phyloP scores from a whole-genome alignment of 768 basidiomycete species.

The Russula sp. region DNA sequence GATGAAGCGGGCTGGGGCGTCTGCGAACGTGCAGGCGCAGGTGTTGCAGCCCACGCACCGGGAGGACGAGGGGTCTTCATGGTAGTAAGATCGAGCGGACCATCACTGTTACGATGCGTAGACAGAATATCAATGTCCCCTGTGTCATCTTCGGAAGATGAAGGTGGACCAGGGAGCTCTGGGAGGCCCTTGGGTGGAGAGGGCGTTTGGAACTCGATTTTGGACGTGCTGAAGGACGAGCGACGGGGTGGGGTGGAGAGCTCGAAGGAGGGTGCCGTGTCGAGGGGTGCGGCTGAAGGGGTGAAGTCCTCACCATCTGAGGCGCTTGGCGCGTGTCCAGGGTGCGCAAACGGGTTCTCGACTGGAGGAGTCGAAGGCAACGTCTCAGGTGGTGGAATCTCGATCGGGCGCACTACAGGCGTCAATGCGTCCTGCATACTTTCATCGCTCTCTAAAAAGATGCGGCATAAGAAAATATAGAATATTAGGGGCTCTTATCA shows the following conservation, averaged over 20 bases:
- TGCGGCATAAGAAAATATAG: constrained; percentile 1
- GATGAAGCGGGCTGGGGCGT: constrained; percentile 12
- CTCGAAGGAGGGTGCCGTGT: constrained; percentile 22
- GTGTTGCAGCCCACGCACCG: constrained; percentile 42
- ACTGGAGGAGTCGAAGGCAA: constrained; percentile 31
- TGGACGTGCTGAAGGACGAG: constrained; percentile 37
- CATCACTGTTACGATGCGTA: constrained; percentile 21
- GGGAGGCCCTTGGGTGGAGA: constrained; percentile 58
- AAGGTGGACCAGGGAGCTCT: constrained; percentile 61
- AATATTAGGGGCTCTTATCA: constrained; percentile 21
- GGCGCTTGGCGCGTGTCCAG: neutral
- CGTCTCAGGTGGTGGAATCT: constrained; percentile 16
- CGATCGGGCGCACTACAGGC: constrained; percentile 17
- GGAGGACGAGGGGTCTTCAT: constrained; percentile 44
- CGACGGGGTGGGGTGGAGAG: constrained; percentile 47
- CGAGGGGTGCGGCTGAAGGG: constrained; percentile 20
- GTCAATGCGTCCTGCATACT: constrained; percentile 22
- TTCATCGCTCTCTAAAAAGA: constrained; percentile 36
- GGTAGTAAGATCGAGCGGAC: constrained; percentile 30
- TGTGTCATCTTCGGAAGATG: constrained; percentile 46
- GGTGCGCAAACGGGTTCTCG: neutral
- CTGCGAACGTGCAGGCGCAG: constrained; percentile 28
- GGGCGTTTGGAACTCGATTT: constrained; percentile 51
- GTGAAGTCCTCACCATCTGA: neutral
- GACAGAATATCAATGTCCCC: constrained; percentile 30